These are phyloP conservation scores for Eutypa lata DNA, from an alignment of 2,329 filamentous ascomycete species.

Conservation along the genomic window DNA sequence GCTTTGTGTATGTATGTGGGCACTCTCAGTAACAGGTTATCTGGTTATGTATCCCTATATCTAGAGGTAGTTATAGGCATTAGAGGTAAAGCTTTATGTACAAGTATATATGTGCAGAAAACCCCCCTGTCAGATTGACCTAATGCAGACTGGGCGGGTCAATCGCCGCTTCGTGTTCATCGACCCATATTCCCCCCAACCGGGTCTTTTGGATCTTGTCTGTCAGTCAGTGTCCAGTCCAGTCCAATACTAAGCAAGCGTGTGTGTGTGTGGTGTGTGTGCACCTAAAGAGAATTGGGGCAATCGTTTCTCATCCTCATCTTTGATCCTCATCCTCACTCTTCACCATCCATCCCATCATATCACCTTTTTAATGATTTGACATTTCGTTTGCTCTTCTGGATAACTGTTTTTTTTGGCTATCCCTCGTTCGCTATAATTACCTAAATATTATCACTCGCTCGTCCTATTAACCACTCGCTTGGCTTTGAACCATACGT, in stretches of 20 bases:
- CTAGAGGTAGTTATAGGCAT: too few species aligned
- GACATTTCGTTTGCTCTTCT: slow-evolving; percentile 4
- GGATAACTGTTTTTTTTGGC: slow-evolving; percentile 7
- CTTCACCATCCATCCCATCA: background rate
- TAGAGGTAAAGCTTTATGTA: too few species aligned
- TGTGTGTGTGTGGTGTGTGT: too few species aligned
- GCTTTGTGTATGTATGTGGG: too few species aligned
- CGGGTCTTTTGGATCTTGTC: slow-evolving; percentile 2
- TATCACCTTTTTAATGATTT: slow-evolving; percentile 12
- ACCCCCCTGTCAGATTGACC: background rate
- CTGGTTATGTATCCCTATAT: background rate
- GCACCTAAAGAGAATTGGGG: too few species aligned
- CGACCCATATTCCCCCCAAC: slow-evolving; percentile 4
- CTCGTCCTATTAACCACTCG: slow-evolving; percentile 16
- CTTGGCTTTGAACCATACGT: background rate
- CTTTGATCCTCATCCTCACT: background rate
- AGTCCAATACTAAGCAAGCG: background rate
- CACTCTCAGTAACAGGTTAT: too few species aligned
- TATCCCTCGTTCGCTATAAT: slow-evolving; percentile 26
- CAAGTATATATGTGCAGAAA: too few species aligned
- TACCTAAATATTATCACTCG: slow-evolving; percentile 8
- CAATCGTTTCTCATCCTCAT: too few species aligned
- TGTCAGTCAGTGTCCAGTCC: too few species aligned
- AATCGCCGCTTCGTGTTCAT: slow-evolving; percentile 15
- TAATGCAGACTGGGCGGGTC: background rate